Conservation (phyloP, 305 asterid species). For the Fraxinus floribunda region DNA sequence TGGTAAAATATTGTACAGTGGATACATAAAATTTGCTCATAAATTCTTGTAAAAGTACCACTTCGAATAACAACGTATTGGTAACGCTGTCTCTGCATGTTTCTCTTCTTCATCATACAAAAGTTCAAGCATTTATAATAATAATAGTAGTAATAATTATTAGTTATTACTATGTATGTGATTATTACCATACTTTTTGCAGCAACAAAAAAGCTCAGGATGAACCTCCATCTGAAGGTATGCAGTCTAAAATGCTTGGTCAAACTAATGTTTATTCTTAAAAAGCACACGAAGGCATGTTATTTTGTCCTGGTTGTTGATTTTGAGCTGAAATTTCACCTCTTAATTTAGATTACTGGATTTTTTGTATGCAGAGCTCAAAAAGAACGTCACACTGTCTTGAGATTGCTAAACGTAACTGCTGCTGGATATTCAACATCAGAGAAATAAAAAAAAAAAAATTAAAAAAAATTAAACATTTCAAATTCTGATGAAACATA, state of each 20-base stretch:
- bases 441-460: background rate
- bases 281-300: background rate
- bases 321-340: background rate
- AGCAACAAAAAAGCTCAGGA: constrained; percentile 44
- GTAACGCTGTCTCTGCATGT: background rate
- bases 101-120: background rate
- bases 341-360: background rate
- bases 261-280: background rate
- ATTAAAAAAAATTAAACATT: background rate
- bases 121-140: background rate
- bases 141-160: no score
- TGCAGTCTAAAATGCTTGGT: background rate
- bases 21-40: background rate
- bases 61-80: background rate
- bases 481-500: background rate
- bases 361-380: constrained; percentile 29
- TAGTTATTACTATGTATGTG: background rate
- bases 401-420: background rate
- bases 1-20: background rate
- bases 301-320: background rate
- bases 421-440: background rate
- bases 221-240: constrained; percentile 40
- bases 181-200: constrained; percentile 7
- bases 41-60: background rate
- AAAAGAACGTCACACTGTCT: constrained; percentile 19